Evolutionary conservation across 2,329 filamentous ascomycete species (phyloP), one percentile per base, ranked within the genome.

Genomic region (Aspergillus flavus): DNA sequence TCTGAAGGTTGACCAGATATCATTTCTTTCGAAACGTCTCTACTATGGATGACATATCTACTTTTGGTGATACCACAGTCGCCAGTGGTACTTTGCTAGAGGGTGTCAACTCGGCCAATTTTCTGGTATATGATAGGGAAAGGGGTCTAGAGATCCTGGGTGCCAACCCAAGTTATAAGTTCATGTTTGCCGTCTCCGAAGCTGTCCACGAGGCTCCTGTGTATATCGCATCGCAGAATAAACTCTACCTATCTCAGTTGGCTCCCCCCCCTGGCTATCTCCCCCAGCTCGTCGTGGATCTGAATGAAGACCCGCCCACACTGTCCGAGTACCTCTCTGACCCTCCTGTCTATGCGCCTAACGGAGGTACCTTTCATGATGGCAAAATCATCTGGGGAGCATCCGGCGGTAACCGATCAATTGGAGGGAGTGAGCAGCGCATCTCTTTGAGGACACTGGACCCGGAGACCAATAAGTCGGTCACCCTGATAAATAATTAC

Each of bases 401-500:
- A 1, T 75, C 73, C 4, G 78, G 79, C 19, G 75, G 77, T 36
- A 79, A 77, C 65, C 68, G 72, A 45, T 76, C 71, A 32, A 72
- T 79, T 46, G 73, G 71, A 26, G 76, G 77, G 34, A 70, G 65
- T 5, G 73, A 80, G 67, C 76, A 82, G 63, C 75, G 78, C 46
- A 75, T 78, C 0, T 76, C 76, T 3, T 75, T 84, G 55, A 74
- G 80, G 7, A 78, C 76, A 6, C 74, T 83, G n/a, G 80, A 83
- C 64, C 81, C 78, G 1, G 71, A 72, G 6, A 84, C 81, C 3
- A 79, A 80, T 69, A 70, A 74, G 11, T 78, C 79, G 5, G 71
- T 71, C 7, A 75, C 73, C 5, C 70, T 85, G 26, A 64, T 84
- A 19, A 83, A 81, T 62, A 82, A 79, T 67, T 84, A 78, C 71